Evolutionary conservation across 1,284 basidiomycete genomes (phyloP).

Genomic region (Golubevia pallescens): DNA sequence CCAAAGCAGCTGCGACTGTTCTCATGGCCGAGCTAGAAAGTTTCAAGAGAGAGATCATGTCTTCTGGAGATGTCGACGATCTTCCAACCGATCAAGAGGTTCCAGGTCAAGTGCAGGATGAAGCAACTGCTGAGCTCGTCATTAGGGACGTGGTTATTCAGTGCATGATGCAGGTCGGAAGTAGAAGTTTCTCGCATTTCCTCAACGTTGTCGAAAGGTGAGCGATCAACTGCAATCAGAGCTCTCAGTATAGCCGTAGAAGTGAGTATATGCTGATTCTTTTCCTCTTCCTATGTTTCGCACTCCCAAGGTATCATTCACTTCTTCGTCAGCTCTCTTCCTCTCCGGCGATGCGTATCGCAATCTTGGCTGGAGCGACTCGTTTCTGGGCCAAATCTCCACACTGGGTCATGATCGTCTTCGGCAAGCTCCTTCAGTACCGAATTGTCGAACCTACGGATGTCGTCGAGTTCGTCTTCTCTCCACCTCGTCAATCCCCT

Average conservation of each 20-base stretch:
- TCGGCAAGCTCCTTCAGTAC: constrained; percentile 98
- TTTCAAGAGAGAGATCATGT: constrained; percentile 33
- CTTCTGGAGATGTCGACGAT: constrained; percentile 69
- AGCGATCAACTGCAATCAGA: neutral
- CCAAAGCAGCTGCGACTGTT: constrained; percentile 74
- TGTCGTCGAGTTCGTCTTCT: constrained; percentile 86
- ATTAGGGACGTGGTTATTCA: constrained; percentile 84
- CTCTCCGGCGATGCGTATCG: constrained; percentile 66
- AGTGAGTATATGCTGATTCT: neutral
- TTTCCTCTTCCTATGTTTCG: neutral
- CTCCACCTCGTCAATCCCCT: constrained; percentile 19
- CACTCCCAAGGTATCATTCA: constrained; percentile 74
- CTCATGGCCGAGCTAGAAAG: constrained; percentile 78
- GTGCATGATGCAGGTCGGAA: constrained; percentile 85
- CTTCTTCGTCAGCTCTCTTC: constrained; percentile 78
- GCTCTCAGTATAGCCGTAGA: neutral
- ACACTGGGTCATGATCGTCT: constrained; percentile 71
- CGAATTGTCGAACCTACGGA: constrained; percentile 94
- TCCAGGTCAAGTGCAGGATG: constrained; percentile 36
- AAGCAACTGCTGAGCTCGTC: constrained; percentile 71
- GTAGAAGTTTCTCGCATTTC: constrained; percentile 95
- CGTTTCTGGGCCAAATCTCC: constrained; percentile 73
- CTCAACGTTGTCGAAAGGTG: constrained; percentile 89
- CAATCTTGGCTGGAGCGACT: constrained; percentile 76
- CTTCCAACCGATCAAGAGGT: constrained; percentile 68